These are phyloP conservation scores for Colletotrichum viniferum DNA, from an alignment of 2,329 filamentous ascomycete genomes.

Conservation along the genomic window DNA sequence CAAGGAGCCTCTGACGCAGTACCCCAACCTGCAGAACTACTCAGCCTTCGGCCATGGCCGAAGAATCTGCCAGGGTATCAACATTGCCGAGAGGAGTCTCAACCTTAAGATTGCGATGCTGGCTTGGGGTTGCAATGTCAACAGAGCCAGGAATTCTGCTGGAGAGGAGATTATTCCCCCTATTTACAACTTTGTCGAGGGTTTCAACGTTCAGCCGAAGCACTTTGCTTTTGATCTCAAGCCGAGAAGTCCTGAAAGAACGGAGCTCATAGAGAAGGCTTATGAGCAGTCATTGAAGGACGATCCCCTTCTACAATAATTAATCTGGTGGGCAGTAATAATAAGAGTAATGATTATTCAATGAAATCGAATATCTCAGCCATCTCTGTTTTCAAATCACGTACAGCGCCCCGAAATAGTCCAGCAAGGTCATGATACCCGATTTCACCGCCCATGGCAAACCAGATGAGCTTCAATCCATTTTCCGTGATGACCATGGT, in stretches of 20 bases:
- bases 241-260: not conserved
- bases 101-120: constrained; percentile 43
- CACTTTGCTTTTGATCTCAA: constrained; percentile 6
- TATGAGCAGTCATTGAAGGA: constrained; percentile 2
- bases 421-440: not conserved
- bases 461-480: not conserved
- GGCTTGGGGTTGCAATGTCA: constrained; percentile 39
- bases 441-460: not conserved
- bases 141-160: constrained; percentile 28
- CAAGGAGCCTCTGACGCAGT: constrained; percentile 38
- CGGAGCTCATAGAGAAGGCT: constrained; percentile 1
- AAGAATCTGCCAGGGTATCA: constrained; percentile 48
- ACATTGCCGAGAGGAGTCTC: constrained; percentile 45
- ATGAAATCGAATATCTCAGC: not conserved
- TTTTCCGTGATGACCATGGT: not conserved
- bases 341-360: not conserved
- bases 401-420: not conserved
- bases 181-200: constrained; percentile 7
- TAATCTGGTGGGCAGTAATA: not conserved
- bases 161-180: constrained; percentile 22
- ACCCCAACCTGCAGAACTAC: constrained; percentile 45
- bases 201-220: constrained; percentile 18
- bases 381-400: not conserved
- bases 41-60: constrained; percentile 59
- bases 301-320: not conserved